Evolutionary conservation across 768 basidiomycete species (phyloP).

Genomic region (Polyporus arcularius): DNA sequence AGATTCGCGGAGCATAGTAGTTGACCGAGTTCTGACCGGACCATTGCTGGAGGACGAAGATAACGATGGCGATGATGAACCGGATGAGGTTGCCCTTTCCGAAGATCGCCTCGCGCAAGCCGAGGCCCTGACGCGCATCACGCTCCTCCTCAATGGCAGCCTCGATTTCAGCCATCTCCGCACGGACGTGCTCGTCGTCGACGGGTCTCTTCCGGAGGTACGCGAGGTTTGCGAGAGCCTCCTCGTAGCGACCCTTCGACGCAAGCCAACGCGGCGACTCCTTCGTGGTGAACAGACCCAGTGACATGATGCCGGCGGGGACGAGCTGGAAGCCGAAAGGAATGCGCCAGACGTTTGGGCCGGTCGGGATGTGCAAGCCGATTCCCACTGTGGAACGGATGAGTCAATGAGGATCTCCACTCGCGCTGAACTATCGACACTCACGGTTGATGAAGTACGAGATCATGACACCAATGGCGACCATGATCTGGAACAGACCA

Average conservation of each 20-base stretch:
- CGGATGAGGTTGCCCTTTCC: constrained; percentile 82
- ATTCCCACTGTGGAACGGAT: constrained; percentile 51
- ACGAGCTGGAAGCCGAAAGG: constrained; percentile 78
- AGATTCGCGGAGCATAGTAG: constrained; percentile 77
- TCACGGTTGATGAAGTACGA: constrained; percentile 80
- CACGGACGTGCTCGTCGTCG: constrained; percentile 47
- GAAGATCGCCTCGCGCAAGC: constrained; percentile 66
- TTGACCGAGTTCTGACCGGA: constrained; percentile 80
- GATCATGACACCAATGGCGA: constrained; percentile 82
- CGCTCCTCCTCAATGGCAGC: constrained; percentile 77
- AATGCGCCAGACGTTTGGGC: constrained; percentile 62
- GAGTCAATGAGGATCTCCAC: background rate
- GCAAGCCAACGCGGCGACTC: constrained; percentile 82
- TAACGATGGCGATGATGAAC: constrained; percentile 81
- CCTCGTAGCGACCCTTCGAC: constrained; percentile 54
- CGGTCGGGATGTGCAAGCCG: constrained; percentile 49
- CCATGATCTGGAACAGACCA: constrained; percentile 86
- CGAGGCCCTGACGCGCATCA: constrained; percentile 62
- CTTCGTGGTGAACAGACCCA: constrained; percentile 69
- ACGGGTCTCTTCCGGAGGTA: constrained; percentile 53
- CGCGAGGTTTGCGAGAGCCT: constrained; percentile 62
- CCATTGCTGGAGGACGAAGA: constrained; percentile 84
- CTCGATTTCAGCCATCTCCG: constrained; percentile 79
- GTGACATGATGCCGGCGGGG: constrained; percentile 68
- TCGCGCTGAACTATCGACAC: constrained; percentile 29